Percentiles rank a stretch among this genome's conserved stretches.
These are phyloP conservation scores for Bipolaris bicolor DNA, from an alignment of 2,329 filamentous ascomycete species.

Conservation along the genomic window DNA sequence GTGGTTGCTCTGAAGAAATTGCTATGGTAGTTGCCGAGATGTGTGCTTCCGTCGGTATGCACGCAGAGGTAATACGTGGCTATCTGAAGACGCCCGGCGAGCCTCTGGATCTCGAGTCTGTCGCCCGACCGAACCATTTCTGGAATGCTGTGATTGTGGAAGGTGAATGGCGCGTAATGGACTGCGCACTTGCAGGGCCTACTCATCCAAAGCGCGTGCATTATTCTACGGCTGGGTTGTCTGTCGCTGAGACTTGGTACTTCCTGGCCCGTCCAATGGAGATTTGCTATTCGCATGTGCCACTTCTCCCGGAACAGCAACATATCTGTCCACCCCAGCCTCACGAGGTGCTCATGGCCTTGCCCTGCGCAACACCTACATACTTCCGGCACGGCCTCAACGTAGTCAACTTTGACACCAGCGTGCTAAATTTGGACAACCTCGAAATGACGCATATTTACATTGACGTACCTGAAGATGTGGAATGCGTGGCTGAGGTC, in stretches of 20 bases:
- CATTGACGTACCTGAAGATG: conserved; percentile 83
- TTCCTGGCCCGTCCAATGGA: conserved; percentile 90
- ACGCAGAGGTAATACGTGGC: conserved; percentile 84
- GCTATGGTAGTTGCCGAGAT: conserved; percentile 88
- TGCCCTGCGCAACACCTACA: conserved; percentile 83
- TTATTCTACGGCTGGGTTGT: conserved; percentile 75
- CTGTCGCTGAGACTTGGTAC: conserved; percentile 84
- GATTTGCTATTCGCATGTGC: conserved; percentile 94
- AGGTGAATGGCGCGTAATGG: conserved; percentile 94
- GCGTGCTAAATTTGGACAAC: conserved; percentile 81
- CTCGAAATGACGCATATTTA: conserved; percentile 92
- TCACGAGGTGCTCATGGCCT: conserved; percentile 81
- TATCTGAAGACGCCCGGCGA: conserved; percentile 93
- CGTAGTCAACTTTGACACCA: conserved; percentile 90
- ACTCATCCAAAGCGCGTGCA: conserved; percentile 80
- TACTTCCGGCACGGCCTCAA: conserved; percentile 85
- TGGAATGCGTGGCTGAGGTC: conserved; percentile 91
- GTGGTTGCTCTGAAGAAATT: conserved; percentile 88
- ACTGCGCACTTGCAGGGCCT: conserved; percentile 88
- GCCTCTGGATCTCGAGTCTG: conserved; percentile 71
- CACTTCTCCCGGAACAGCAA: conserved; percentile 84
- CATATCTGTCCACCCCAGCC: conserved; percentile 89
- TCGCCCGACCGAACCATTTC: conserved; percentile 92
- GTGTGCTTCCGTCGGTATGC: conserved; percentile 87
- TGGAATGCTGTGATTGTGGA: conserved; percentile 96